Evolutionary conservation across 2,329 filamentous ascomycete genomes (phyloP), one percentile per base, ranked within the genome.

Genomic region (Pseudocercospora pini-densiflorae): DNA sequence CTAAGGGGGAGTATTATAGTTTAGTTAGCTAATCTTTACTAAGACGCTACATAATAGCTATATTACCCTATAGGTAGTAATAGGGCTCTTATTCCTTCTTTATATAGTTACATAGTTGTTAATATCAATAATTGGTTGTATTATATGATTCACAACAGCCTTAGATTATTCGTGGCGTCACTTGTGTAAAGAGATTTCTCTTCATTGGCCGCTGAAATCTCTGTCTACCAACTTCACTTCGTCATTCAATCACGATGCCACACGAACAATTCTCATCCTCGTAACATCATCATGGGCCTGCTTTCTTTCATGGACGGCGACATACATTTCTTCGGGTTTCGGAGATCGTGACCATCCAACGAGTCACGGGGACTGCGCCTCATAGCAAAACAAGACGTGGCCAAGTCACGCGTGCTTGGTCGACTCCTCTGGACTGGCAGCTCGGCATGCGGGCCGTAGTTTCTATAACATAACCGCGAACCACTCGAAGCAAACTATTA

Each of bases 231-330:
- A 19, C 59, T 51, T 51, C 47, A 58, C 55, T n/a, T 62, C 43
- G 47, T 43, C 19, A 53, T 60, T 23, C 5, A 10, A 14, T 24
- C 29, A 40, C 14, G 45, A 57, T 60, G 59, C 12, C 61, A 27
- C 19, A 53, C 68, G 68, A 65, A 65, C 47, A 67, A 62, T 68
- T 69, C 60, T 58, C 61, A 61, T 51, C 29, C 47, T 58, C 63
- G 62, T 68, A 66, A 31, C 66, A 64, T 62, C 59, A 66, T 66
- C 55, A n/a, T 63, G 53, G 51, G 68, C 68, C 66, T 68, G 65
- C 68, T 68, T 71, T 66, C 49, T 60, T 49, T 29, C 49, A 9
- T 65, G 21, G 43, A 16, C 33, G 23, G 19, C 43, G 21, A 43
- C 19, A n/a, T 9, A 31, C 9, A 43, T 21, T 19, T 24, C n/a